phyloP scores from a whole-genome alignment of 2,329 filamentous ascomycete species.

The Raffaelea albimanens region DNA sequence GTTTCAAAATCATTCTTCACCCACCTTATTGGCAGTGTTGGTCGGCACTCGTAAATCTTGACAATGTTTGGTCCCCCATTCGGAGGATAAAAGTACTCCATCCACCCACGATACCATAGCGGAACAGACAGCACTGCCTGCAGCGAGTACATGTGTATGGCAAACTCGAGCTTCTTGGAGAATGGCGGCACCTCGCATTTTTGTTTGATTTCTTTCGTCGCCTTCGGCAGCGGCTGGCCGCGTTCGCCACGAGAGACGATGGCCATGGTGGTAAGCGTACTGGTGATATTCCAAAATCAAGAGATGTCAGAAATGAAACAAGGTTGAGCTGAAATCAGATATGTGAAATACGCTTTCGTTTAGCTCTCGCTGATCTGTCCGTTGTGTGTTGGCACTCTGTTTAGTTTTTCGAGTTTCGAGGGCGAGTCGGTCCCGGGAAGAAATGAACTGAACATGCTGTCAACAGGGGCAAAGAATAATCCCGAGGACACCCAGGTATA shows the following conservation, averaged over 20 bases:
- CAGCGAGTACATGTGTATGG: conserved; percentile 17
- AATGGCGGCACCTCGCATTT: conserved; percentile 11
- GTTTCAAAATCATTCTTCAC: too few relatives aligned
- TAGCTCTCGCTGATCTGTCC: too few relatives aligned
- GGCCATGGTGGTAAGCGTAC: conserved; percentile 1
- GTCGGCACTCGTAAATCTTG: conserved; percentile 25
- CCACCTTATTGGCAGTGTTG: conserved; percentile 23
- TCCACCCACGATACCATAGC: conserved; percentile 17
- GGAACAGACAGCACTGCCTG: conserved; percentile 14
- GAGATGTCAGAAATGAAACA: too few relatives aligned
- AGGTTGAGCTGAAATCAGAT: too few relatives aligned
- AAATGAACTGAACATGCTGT: too few relatives aligned
- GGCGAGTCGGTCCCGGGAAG: too few relatives aligned
- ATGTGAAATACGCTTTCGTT: too few relatives aligned
- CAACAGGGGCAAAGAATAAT: too few relatives aligned
- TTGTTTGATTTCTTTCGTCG: neutral
- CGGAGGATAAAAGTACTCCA: conserved; percentile 19
- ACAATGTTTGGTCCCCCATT: conserved; percentile 19
- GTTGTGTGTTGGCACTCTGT: too few relatives aligned
- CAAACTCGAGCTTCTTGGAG: conserved; percentile 15
- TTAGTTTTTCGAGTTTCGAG: too few relatives aligned
- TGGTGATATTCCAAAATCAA: too few relatives aligned
- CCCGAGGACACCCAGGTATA: too few relatives aligned
- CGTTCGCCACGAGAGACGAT: neutral
- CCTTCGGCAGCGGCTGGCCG: conserved; percentile 1